These are phyloP conservation scores for Fusarium nanum DNA, from an alignment of 2,329 filamentous ascomycete genomes.

Conservation along the genomic window DNA sequence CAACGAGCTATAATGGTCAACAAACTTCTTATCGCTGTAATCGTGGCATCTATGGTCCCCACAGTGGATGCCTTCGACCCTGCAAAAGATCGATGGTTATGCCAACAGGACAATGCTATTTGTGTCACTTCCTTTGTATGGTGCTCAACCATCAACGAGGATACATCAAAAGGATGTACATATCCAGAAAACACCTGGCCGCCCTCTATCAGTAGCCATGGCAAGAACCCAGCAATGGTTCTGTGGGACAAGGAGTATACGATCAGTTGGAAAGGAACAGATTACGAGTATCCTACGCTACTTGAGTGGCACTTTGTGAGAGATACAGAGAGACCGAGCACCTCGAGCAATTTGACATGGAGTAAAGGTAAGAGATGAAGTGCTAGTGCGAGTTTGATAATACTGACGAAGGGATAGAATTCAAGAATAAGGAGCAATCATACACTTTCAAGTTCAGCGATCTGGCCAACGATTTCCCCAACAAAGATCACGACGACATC, in stretches of 20 bases:
- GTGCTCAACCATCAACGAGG: conserved; percentile 31
- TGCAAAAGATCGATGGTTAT: conserved; percentile 28
- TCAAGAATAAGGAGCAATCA: conserved; percentile 18
- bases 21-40: conserved; percentile 9
- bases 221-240: conserved; percentile 26
- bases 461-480: conserved; percentile 28
- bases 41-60: not conserved
- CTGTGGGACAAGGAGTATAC: conserved; percentile 32
- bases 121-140: conserved; percentile 39
- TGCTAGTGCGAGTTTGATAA: not conserved
- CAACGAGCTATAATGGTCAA: not conserved
- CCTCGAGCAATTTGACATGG: conserved; percentile 27
- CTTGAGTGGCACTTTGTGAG: conserved; percentile 31
- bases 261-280: conserved; percentile 30
- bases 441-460: conserved; percentile 35
- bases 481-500: conserved; percentile 25
- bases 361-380: conserved; percentile 6
- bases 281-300: conserved; percentile 24
- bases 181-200: conserved; percentile 23
- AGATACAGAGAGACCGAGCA: conserved; percentile 17
- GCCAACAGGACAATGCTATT: conserved; percentile 23
- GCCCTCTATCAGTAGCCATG: conserved; percentile 1
- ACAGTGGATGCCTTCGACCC: conserved; percentile 13
- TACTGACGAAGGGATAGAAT: conserved; percentile 16
- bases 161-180: conserved; percentile 17